phyloP scores from a whole-genome alignment of 75 land plant species.

The Picea sitchensis region DNA sequence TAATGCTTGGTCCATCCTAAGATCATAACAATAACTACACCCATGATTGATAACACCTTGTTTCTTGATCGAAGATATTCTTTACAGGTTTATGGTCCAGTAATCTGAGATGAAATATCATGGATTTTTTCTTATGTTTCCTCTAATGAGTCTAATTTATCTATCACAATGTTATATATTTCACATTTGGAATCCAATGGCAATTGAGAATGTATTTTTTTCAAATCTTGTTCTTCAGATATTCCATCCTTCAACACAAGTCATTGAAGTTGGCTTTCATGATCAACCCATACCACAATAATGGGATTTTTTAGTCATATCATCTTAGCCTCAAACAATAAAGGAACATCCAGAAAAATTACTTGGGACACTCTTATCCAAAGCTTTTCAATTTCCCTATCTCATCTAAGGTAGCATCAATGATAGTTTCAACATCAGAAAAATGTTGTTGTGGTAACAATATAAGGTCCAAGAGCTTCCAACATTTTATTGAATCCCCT shows the following conservation, averaged over 20 bases:
- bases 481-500: constrained; percentile 40
- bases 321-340: constrained; percentile 85
- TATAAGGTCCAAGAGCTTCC: constrained; percentile 54
- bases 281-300: constrained; percentile 91
- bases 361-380: constrained; percentile 72
- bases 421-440: constrained; percentile 59
- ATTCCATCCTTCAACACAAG: constrained; percentile 67
- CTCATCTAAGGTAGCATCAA: constrained; percentile 68
- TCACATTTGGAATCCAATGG: constrained; percentile 33
- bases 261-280: constrained; percentile 73
- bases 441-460: constrained; percentile 48
- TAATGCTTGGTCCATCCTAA: too few species aligned
- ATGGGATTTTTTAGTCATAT: constrained; percentile 69
- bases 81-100: constrained; percentile 36
- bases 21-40: too few species aligned
- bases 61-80: constrained; percentile 68
- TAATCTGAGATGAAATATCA: too few species aligned
- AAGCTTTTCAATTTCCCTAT: constrained; percentile 53
- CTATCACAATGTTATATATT: constrained; percentile 77
- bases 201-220: too few species aligned
- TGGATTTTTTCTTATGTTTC: constrained; percentile 35
- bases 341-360: constrained; percentile 83
- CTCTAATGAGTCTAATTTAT: constrained; percentile 74
- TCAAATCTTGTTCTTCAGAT: constrained; percentile 60
- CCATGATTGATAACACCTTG: constrained; percentile 27